Conservation (phyloP, 257 asterid genomes). For the Voacanga thouarsii region DNA sequence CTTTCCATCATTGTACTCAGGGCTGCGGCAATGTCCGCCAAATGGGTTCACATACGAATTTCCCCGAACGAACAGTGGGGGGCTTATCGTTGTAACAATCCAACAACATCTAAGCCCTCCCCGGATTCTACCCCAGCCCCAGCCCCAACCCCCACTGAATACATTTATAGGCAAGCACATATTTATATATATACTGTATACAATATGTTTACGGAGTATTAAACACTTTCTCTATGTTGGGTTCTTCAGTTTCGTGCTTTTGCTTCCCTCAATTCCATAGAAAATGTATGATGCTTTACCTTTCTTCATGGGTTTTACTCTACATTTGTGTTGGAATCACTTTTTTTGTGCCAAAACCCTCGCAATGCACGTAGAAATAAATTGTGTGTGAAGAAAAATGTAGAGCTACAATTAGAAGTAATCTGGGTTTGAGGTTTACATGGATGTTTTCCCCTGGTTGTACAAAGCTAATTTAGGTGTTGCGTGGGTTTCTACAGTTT, state of each 20-base stretch:
- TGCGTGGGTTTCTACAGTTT: background rate
- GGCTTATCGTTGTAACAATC: background rate
- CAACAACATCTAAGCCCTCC: background rate
- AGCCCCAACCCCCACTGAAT: background rate
- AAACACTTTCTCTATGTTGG: background rate
- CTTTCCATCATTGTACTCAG: too few species aligned
- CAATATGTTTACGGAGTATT: background rate
- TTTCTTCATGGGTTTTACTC: background rate
- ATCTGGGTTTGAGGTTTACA: conserved; percentile 7
- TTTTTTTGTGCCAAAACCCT: background rate
- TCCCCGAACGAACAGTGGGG: conserved; percentile 5
- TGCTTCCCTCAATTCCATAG: background rate
- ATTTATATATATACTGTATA: too few species aligned
- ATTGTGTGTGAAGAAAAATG: too few species aligned
- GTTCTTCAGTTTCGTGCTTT: conserved; percentile 1
- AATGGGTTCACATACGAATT: too few species aligned
- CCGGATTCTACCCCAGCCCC: background rate
- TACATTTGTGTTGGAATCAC: background rate
- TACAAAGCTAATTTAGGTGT: background rate
- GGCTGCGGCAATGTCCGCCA: too few species aligned
- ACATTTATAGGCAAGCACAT: background rate
- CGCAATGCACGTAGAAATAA: background rate
- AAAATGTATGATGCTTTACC: conserved; percentile 9
- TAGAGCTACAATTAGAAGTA: background rate
- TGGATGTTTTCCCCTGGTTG: background rate